Conservation (phyloP, 2,329 filamentous ascomycete species). For the Fusarium penzigii region DNA sequence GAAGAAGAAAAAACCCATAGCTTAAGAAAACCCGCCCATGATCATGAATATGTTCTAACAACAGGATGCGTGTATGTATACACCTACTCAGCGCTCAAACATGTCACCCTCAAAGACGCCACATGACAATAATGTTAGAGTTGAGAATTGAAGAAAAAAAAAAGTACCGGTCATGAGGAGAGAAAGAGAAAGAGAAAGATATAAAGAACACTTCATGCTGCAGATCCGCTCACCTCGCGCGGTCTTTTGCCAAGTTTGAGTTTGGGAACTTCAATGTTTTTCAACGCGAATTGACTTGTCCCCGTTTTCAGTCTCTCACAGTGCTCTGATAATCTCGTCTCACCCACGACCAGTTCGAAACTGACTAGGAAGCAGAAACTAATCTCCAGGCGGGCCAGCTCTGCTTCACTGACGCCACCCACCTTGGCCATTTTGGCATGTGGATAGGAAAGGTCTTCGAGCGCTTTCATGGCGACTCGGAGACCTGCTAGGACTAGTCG, state of each 20-base stretch:
- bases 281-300: conserved; percentile 26
- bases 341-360: conserved; percentile 69
- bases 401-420: conserved; percentile 79
- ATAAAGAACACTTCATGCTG: conserved; percentile 8
- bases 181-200: not conserved
- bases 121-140: too few species aligned
- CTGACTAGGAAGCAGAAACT: conserved; percentile 86
- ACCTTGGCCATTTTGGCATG: conserved; percentile 84
- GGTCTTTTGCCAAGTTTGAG: conserved; percentile 29
- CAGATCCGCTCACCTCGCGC: conserved; percentile 18
- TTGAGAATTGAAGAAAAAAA: too few species aligned
- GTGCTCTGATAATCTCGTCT: conserved; percentile 35
- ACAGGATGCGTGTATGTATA: too few species aligned
- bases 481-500: conserved; percentile 81
- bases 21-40: too few species aligned
- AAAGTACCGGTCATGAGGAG: not conserved
- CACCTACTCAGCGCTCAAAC: too few species aligned
- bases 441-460: conserved; percentile 90
- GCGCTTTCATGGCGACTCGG: conserved; percentile 86
- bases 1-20: too few species aligned
- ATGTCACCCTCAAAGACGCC: too few species aligned
- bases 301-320: conserved; percentile 36
- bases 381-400: conserved; percentile 84
- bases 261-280: conserved; percentile 30
- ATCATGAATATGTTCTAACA: too few species aligned